A percentile compares a stretch with the other conserved stretches of the same genome.
Conservation (phyloP, 352 stramenopile genomes). For the Phytophthora europaea region DNA sequence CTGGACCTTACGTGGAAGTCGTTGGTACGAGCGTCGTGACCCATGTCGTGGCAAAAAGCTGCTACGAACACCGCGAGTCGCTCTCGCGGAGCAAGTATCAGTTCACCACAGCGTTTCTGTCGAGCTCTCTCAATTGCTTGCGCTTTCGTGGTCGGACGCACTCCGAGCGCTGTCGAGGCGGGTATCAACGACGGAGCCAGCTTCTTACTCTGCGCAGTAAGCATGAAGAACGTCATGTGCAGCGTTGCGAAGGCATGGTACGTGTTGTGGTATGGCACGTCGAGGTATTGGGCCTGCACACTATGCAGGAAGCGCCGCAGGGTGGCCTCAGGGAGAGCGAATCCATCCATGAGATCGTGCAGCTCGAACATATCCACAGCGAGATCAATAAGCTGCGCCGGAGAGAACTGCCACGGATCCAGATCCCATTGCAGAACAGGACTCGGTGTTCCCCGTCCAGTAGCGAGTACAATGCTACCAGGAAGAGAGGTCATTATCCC, state of each 20-base stretch:
- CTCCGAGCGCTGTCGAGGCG: constrained; percentile 25
- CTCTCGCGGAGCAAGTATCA: constrained; percentile 64
- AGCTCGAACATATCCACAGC: constrained; percentile 80
- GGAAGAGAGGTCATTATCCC: constrained; percentile 22
- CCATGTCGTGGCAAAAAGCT: constrained; percentile 90
- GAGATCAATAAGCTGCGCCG: constrained; percentile 72
- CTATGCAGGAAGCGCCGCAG: constrained; percentile 74
- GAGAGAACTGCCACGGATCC: constrained; percentile 69
- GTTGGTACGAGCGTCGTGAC: constrained; percentile 91
- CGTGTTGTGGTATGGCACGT: constrained; percentile 91
- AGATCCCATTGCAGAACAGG: constrained; percentile 58
- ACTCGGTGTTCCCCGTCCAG: constrained; percentile 24
- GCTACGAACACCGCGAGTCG: constrained; percentile 84
- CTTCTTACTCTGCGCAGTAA: constrained; percentile 62
- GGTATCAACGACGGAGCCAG: constrained; percentile 32
- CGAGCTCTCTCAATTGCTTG: constrained; percentile 30
- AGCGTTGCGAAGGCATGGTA: constrained; percentile 86
- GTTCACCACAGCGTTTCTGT: constrained; percentile 36
- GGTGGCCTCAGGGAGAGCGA: constrained; percentile 62
- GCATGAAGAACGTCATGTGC: constrained; percentile 83
- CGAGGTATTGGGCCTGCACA: constrained; percentile 80
- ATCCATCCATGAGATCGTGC: constrained; percentile 72
- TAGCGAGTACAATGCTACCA: constrained; percentile 14
- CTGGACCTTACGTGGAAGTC: constrained; percentile 87
- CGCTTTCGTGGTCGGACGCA: constrained; percentile 29